Percentiles rank a stretch among this genome's conserved stretches.
Evolutionary conservation across 2,329 filamentous ascomycete species (phyloP).

Genomic region (Apiospora hydei): DNA sequence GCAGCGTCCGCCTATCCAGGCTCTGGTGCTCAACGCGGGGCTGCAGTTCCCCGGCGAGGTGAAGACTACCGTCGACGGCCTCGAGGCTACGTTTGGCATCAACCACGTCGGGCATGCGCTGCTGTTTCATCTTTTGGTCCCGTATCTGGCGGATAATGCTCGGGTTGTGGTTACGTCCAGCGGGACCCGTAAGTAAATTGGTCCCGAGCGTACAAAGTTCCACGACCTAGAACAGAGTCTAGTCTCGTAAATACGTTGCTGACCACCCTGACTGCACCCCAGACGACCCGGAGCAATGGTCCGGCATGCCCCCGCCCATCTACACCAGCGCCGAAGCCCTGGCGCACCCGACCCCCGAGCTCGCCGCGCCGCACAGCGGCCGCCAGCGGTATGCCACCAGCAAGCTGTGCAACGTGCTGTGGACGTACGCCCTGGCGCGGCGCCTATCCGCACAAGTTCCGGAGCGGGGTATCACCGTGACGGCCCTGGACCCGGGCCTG

Average conservation of each 20-base stretch:
- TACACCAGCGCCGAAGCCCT: slow-evolving; percentile 55
- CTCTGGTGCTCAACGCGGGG: slow-evolving; percentile 56
- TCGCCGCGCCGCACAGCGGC: slow-evolving; percentile 36
- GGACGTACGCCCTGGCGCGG: slow-evolving; percentile 52
- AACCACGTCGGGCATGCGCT: slow-evolving; percentile 59
- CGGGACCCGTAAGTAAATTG: neutral
- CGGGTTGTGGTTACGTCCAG: slow-evolving; percentile 52
- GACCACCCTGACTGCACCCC: too few species aligned
- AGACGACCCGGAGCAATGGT: neutral
- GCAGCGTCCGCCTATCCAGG: slow-evolving; percentile 48
- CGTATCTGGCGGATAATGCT: slow-evolving; percentile 46
- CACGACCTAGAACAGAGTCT: too few species aligned
- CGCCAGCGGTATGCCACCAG: slow-evolving; percentile 50
- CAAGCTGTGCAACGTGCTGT: slow-evolving; percentile 58
- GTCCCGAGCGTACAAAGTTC: too few species aligned
- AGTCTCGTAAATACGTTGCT: too few species aligned
- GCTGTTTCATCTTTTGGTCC: slow-evolving; percentile 55
- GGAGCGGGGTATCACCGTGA: slow-evolving; percentile 45
- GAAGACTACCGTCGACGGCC: slow-evolving; percentile 46
- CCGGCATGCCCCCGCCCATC: slow-evolving; percentile 37
- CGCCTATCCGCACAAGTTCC: slow-evolving; percentile 39
- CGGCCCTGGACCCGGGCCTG: slow-evolving; percentile 54
- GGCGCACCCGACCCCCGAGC: slow-evolving; percentile 44
- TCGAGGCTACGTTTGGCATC: slow-evolving; percentile 57
- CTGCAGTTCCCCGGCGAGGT: slow-evolving; percentile 50